Percentiles rank a stretch among this genome's conserved stretches.
These are phyloP conservation scores for Colletotrichum spaethianum DNA, from an alignment of 2,329 filamentous ascomycete genomes.

Conservation along the genomic window DNA sequence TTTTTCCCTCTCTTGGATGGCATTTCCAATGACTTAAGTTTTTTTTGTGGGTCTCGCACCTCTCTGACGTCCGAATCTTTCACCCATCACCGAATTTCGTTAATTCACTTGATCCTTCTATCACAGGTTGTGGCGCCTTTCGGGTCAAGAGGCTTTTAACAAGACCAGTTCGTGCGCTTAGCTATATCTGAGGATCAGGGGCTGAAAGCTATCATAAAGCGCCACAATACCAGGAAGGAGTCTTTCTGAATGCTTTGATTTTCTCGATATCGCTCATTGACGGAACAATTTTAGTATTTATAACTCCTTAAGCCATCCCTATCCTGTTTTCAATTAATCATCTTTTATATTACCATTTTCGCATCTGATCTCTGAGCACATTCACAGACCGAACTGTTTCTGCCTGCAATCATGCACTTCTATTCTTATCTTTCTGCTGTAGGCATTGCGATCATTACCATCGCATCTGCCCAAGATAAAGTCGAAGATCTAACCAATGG, in stretches of 20 bases:
- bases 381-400: too few species aligned
- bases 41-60: neutral
- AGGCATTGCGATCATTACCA: neutral
- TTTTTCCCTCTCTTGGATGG: too few species aligned
- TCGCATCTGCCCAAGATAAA: neutral
- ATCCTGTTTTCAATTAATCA: neutral
- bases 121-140: too few species aligned
- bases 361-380: too few species aligned
- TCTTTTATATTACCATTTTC: slow-evolving; percentile 20
- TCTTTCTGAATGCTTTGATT: neutral
- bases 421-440: neutral
- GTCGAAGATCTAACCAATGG: neutral
- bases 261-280: neutral
- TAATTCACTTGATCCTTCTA: neutral
- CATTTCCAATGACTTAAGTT: too few species aligned
- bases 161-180: neutral
- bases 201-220: neutral
- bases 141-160: neutral
- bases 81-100: neutral
- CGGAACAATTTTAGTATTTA: neutral
- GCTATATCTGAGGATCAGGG: neutral
- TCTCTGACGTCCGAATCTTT: neutral
- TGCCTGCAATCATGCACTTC: slow-evolving; percentile 28
- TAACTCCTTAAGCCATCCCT: accelerated
- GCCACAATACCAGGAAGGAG: neutral